These are phyloP conservation scores for Acanthamoeba castellanii DNA, from an alignment of 208 protist species.

Conservation along the genomic window DNA sequence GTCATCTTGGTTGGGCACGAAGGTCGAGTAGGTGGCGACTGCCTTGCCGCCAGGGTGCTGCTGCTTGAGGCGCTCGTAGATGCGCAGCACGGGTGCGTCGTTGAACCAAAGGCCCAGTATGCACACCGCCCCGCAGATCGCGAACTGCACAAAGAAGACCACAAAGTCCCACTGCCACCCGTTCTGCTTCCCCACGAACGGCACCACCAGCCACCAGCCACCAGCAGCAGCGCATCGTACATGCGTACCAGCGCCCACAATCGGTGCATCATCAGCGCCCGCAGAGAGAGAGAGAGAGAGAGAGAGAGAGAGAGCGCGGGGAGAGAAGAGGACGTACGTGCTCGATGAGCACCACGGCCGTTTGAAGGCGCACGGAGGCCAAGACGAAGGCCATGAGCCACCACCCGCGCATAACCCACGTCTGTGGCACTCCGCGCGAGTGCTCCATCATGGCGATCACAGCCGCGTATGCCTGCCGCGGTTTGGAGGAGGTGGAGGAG, in stretches of 20 bases:
- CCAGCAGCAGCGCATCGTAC: no score
- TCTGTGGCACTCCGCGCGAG: not conserved
- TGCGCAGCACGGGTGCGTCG: not conserved
- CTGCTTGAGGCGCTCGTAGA: slow-evolving; percentile 2
- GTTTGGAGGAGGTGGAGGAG: no score
- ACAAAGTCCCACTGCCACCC: slow-evolving; percentile 16
- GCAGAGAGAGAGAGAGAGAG: no score
- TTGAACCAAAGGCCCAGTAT: slow-evolving; percentile 9
- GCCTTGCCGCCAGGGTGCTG: not conserved
- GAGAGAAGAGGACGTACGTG: not conserved
- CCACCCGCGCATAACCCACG: slow-evolving; percentile 40
- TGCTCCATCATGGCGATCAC: not conserved
- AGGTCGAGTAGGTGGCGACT: not conserved
- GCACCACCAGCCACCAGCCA: no score
- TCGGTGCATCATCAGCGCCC: no score
- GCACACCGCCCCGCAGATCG: not conserved
- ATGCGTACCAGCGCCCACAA: no score
- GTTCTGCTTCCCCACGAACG: no score
- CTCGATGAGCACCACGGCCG: slow-evolving; percentile 34
- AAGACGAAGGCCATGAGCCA: slow-evolving; percentile 45
- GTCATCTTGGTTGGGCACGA: not conserved
- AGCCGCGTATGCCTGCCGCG: no score
- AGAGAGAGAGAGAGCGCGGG: not conserved
- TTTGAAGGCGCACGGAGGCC: not conserved
- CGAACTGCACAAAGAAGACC: slow-evolving; percentile 8